A percentile compares a stretch with the other conserved stretches of the same genome.
These are phyloP conservation scores for Tuber umbilicatum DNA, from an alignment of 495 filamentous ascomycete genomes.

Conservation along the genomic window DNA sequence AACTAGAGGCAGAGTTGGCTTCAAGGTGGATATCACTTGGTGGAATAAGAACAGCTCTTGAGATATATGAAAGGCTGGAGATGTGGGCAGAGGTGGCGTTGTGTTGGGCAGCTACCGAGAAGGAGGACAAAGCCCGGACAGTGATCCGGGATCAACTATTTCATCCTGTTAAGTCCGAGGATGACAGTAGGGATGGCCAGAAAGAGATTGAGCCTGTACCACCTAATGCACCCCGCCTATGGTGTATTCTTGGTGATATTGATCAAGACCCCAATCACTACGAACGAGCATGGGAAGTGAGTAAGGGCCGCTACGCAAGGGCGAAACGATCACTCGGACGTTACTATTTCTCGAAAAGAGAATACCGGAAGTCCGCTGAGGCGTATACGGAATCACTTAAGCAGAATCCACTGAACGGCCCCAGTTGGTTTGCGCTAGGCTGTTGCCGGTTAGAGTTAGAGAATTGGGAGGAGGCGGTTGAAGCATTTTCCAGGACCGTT, in stretches of 20 bases:
- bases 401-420: conserved; percentile 71
- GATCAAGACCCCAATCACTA: conserved; percentile 67
- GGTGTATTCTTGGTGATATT: conserved; percentile 91
- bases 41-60: conserved; percentile 78
- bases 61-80: conserved; percentile 89
- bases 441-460: conserved; percentile 75
- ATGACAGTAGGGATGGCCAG: conserved; percentile 2
- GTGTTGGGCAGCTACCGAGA: conserved; percentile 73
- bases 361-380: conserved; percentile 62
- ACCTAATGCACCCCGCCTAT: conserved; percentile 75
- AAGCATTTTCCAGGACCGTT: conserved; percentile 74
- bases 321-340: conserved; percentile 83
- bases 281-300: conserved; percentile 83
- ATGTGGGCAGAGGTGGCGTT: conserved; percentile 95
- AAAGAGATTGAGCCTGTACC: conserved; percentile 59
- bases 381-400: conserved; percentile 70
- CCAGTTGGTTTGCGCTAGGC: conserved; percentile 82
- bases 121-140: conserved; percentile 71
- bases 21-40: conserved; percentile 82
- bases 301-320: conserved; percentile 68
- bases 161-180: conserved; percentile 45
- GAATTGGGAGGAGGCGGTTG: conserved; percentile 70
- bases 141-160: conserved; percentile 74
- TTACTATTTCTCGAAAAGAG: conserved; percentile 58
- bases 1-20: conserved; percentile 86